Evolutionary conservation across 1,284 basidiomycete species (phyloP).

Genomic region (Cryptococcus floricola): DNA sequence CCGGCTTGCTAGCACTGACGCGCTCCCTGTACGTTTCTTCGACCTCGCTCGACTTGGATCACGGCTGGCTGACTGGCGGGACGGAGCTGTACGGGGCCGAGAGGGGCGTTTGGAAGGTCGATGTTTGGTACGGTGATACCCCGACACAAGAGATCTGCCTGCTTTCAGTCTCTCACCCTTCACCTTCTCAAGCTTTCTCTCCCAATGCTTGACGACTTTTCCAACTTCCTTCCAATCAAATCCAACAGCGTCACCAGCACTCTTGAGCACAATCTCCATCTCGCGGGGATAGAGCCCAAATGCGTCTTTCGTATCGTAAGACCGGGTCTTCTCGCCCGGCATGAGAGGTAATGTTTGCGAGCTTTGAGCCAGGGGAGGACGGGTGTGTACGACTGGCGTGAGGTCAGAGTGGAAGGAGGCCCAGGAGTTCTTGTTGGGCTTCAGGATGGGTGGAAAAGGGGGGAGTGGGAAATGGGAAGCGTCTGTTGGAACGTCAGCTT

Average conservation of each 20-base stretch:
- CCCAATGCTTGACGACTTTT: conserved; percentile 27
- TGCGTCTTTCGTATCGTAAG: conserved; percentile 26
- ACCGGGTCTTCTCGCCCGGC: conserved; percentile 32
- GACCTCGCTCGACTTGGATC: too few species aligned
- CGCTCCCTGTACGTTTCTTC: too few species aligned
- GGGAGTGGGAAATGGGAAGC: conserved; percentile 22
- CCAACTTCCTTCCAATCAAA: conserved; percentile 19
- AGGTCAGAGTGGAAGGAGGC: conserved; percentile 13
- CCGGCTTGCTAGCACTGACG: background rate
- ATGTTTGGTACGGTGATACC: background rate
- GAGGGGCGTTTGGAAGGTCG: background rate
- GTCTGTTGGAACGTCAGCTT: background rate
- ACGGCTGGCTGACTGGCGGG: too few species aligned
- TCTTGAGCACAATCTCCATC: conserved; percentile 24
- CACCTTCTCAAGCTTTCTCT: conserved; percentile 27
- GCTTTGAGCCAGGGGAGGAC: background rate
- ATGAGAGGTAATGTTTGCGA: conserved; percentile 29
- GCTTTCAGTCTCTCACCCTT: background rate
- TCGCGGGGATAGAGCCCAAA: conserved; percentile 26
- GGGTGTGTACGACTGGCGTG: background rate
- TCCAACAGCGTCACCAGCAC: conserved; percentile 32
- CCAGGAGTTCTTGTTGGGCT: conserved; percentile 20
- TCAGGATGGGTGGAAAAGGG: background rate
- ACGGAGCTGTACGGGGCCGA: too few species aligned
- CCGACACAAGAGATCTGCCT: background rate